Percentiles rank a stretch among this genome's conserved stretches.
These are phyloP conservation scores for Astrothelium subdiscretum DNA, from an alignment of 495 filamentous ascomycete species.

Conservation along the genomic window DNA sequence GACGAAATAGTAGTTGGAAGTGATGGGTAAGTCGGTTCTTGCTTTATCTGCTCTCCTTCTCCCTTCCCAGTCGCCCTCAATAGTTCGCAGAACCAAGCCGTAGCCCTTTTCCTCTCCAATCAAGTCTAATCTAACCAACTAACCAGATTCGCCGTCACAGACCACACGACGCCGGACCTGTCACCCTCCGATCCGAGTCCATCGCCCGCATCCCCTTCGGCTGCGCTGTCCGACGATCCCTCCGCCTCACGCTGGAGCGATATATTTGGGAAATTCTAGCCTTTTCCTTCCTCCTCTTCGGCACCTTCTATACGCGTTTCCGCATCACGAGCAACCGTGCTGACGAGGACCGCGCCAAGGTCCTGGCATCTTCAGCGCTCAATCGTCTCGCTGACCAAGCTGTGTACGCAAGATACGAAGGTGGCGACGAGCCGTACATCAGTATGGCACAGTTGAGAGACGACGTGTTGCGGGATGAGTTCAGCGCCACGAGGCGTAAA, in stretches of 20 bases:
- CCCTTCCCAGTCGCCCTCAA: too few relatives aligned
- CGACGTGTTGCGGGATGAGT: conserved; percentile 75
- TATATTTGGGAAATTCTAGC: conserved; percentile 86
- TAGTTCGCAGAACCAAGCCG: too few relatives aligned
- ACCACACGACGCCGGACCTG: conserved; percentile 38
- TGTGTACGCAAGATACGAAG: conserved; percentile 53
- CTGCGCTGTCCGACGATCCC: conserved; percentile 79
- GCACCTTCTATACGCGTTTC: conserved; percentile 45
- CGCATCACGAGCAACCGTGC: conserved; percentile 44
- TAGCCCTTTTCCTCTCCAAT: conserved; percentile 26
- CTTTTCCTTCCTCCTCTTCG: conserved; percentile 43
- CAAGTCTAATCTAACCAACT: conserved; percentile 55
- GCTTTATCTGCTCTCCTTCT: background rate
- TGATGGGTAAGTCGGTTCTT: conserved; percentile 62
- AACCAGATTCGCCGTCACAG: conserved; percentile 58
- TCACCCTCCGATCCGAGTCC: conserved; percentile 60
- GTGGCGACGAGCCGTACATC: conserved; percentile 59
- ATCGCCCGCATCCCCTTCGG: conserved; percentile 76
- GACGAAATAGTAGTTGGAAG: conserved; percentile 67
- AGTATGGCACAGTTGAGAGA: conserved; percentile 82
- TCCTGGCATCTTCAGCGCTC: conserved; percentile 67
- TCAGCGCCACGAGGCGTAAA: conserved; percentile 59
- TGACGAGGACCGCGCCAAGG: conserved; percentile 60
- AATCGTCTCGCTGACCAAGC: conserved; percentile 75
- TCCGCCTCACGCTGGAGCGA: conserved; percentile 84